Base-by-base conservation (phyloP, 306 rosid species). In the Erythrophleum fordii region DNA sequence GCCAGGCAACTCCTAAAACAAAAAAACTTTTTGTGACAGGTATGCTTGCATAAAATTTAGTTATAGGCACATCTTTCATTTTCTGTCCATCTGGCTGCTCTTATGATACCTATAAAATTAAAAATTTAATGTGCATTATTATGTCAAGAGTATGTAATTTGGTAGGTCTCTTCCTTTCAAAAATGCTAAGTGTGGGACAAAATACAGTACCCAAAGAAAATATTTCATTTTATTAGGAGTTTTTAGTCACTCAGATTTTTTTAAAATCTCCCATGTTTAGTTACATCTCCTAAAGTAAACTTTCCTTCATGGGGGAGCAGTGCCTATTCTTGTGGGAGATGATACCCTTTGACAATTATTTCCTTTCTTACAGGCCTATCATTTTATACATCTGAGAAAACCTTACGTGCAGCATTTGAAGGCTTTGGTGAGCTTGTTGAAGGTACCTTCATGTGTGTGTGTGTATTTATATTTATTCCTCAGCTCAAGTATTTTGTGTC, bases 361-460 rank as follows among this genome's bases (percentile, higher is more conserved):
- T 22, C 42, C 42, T 79, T 80, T 69, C 59, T 25, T 52, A 81
- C 89, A 93, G 98, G 98, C 68, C 86, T 83, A 49, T 86, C 89
- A 26, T 86, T 86, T 83, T 86, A 86, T 81, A 86, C 89, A 77
- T 86, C 89, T 79, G 98, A 93, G 92, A 93, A 93, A 89, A 91
- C 95, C 71, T 88, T 93, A 26, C 91, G 97, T 26, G 87, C 91
- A 5, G 93, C 98, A 59, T 93, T 93, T 77, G 93, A 93, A 86
- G 90, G 95, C 76, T 93, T 86, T 68, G 97, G 98, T 6, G 89
- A 91, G 86, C 90, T 93, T 48, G 95, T 92, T 44, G 92, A 91
- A 87, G 98, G 97, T 95, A 85, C 31, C 66, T 44, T 60, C 31
- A 23, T 59, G 5, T 5, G 18, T 26, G 14, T 12, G 0, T 66